Conservation (phyloP, 164 flowering plant genomes). For the Protea cynaroides region DNA sequence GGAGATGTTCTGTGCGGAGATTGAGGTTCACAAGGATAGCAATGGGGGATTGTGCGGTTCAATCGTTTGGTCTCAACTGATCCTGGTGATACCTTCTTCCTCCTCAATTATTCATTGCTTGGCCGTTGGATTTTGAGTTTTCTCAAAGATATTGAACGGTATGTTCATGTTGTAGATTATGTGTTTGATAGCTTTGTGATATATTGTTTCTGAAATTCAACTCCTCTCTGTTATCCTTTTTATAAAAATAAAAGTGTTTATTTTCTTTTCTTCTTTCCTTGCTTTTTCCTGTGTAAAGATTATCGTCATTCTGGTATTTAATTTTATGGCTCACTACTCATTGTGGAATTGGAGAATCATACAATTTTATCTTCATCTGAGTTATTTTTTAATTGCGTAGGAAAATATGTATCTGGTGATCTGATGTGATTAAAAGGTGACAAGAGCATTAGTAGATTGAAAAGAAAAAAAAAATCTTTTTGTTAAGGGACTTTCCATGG, state of each 20-base stretch:
- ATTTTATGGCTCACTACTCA: not conserved
- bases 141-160: not conserved
- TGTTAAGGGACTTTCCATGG: no score
- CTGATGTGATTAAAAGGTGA: no score
- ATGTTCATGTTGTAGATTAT: not conserved
- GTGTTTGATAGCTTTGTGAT: not conserved
- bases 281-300: not conserved
- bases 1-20: constrained; percentile 72
- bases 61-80: constrained; percentile 44
- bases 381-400: no score
- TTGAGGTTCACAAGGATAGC: constrained; percentile 38
- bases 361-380: not conserved
- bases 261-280: not conserved
- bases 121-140: constrained; percentile 42
- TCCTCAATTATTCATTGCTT: constrained; percentile 59
- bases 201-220: no score
- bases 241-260: not conserved
- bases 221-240: not conserved
- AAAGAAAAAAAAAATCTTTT: no score
- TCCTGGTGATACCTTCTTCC: constrained; percentile 37
- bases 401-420: no score
- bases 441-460: no score
- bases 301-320: not conserved
- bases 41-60: constrained; percentile 51
- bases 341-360: not conserved